phyloP scores from a whole-genome alignment of 352 stramenopile genomes.

The Aphanomyces stellatus region DNA sequence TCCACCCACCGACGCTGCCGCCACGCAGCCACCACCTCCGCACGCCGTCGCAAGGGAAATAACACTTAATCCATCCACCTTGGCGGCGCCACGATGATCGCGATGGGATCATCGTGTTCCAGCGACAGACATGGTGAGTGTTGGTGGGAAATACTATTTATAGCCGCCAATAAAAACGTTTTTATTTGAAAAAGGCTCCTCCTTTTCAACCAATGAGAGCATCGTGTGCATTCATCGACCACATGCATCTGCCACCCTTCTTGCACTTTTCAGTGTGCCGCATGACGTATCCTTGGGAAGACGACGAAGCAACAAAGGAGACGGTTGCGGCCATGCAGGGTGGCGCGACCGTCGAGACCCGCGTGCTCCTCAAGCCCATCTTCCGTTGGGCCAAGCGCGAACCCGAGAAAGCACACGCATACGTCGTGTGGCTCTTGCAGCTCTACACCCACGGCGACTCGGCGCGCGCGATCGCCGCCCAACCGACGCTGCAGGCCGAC shows the following conservation, averaged over 20 bases:
- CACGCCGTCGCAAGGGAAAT: too few species aligned
- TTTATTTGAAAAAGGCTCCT: too few species aligned
- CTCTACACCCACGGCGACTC: slow-evolving; percentile 38
- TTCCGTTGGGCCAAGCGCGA: slow-evolving; percentile 47
- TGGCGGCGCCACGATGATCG: too few species aligned
- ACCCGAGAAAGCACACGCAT: slow-evolving; percentile 57
- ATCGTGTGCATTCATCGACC: too few species aligned
- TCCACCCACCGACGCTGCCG: too few species aligned
- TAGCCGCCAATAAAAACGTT: too few species aligned
- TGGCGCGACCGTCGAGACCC: slow-evolving; percentile 38
- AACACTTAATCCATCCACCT: too few species aligned
- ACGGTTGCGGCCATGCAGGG: slow-evolving; percentile 30
- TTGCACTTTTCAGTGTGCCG: neutral
- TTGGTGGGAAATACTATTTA: too few species aligned
- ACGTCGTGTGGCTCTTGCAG: slow-evolving; percentile 59
- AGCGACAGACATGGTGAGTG: too few species aligned
- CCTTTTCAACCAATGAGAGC: neutral
- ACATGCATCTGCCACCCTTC: too few species aligned
- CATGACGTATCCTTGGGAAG: slow-evolving; percentile 25
- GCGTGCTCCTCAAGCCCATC: slow-evolving; percentile 51
- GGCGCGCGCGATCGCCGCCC: slow-evolving; percentile 29
- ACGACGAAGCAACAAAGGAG: slow-evolving; percentile 30
- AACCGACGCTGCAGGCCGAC: slow-evolving; percentile 43
- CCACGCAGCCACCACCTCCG: too few species aligned
- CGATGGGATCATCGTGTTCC: too few species aligned